Base-by-base conservation (phyloP, 495 filamentous ascomycete genomes). In the Penicillium manginii region DNA sequence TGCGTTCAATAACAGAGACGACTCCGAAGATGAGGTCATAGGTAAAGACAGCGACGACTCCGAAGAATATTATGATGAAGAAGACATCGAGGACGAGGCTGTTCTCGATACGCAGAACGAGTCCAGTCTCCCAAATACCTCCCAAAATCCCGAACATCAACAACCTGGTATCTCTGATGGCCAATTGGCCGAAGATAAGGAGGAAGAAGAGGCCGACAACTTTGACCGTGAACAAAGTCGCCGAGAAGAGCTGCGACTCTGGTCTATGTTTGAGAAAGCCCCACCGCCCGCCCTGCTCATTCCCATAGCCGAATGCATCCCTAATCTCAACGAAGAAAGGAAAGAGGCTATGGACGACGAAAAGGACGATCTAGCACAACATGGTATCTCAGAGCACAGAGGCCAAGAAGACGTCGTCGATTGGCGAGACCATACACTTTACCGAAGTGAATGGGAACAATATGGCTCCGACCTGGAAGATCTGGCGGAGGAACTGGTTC, bases 221-320 rank as follows among this genome's bases (percentile, higher is more conserved):
- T 50, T 81, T 5, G 89, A 93, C 60, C 67, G 61, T 21, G 65
- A 77, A 58, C 64, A 72, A 14, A 82, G 82, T 57, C 73, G 65
- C 14, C 50, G 61, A 8, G 87, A 89, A 67, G 88, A 92, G 71
- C 63, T 66, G 35, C 60, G 68, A 12, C 55, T 91, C 10, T 88
- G 85, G 84, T 57, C 59, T 0, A 37, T 86, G 10, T 66, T 92
- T 11, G 71, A 69, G 19, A 66, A 61, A 19, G 52, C 62, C 19
- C 57, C 51, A 0, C 69, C 70, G n/a, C 45, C 57, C 1, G 14
- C 15, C 22, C 59, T 72, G 11, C 19, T 46, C 0, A 21, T 60
- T 15, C 23, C 54, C 2, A 52, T 66, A 21, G 43, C 62, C 18
- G 18, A 10, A n/a, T 19, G 2, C 19, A 11, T 22, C 21, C 45